Base-by-base conservation (phyloP, 768 basidiomycete genomes). In the Termitomyces sp. region DNA sequence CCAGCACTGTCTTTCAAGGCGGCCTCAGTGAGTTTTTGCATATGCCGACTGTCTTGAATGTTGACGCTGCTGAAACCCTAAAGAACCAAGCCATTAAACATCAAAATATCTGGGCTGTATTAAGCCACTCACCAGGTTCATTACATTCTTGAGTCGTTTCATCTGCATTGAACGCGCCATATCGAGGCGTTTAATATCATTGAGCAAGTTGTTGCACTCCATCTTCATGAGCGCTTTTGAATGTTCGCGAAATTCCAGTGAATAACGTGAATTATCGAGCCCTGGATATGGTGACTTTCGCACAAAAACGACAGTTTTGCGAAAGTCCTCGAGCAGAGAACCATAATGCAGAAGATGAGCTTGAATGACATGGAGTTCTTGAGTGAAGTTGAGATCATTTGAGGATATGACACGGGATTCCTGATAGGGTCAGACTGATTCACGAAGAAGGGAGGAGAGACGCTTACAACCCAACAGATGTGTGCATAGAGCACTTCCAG, bases 291-390 rank as follows among this genome's bases (percentile, higher is more conserved):
- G 70, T 0, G 80, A 82, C 4, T 74, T 64, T 29, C 64, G 56
- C 1, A 85, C 66, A 57, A 86, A 86, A 0, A 54, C n/a, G 3
- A 85, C 74, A 0, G 79, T 72, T 56, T 81, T 79, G 23, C 63
- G 64, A 60, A 85, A 84, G 56, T 84, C 80, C 3, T 77, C 70
- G 29, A 85, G 71, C 23, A 85, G 74, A 12, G 74, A 72, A 10
- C 71, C 74, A 62, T 83, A 82, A 60, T 83, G 80, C 32, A 84
- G 68, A 6, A 85, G 69, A 63, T 84, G 82, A 0, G 84, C 84
- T 42, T 81, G 79, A 29, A 84, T 64, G 57, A 79, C 70, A 58
- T 85, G 81, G 32, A 85, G 70, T 56, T 83, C 77, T 12, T 74
- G 76, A 0, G 83, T 83, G 25, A 81, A 66, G 4, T 66, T 56